These are phyloP conservation scores for Erodium maritimum DNA, from an alignment of 345 rosid genomes.

Conservation along the genomic window DNA sequence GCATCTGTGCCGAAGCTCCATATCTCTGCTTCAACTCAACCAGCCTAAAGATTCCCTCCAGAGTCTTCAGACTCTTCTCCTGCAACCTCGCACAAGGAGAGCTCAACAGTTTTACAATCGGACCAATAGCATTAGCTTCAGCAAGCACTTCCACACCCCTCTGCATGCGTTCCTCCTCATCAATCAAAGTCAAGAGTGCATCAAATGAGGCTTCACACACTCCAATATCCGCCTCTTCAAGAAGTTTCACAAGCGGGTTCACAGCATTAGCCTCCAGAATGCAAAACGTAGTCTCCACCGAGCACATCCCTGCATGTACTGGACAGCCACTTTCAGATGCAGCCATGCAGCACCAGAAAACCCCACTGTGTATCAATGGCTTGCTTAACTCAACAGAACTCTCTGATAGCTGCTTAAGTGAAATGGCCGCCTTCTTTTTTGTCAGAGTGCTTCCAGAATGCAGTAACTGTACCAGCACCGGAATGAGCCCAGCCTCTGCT, in stretches of 20 bases:
- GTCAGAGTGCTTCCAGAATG: slow-evolving; percentile 32
- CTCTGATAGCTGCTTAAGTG: slow-evolving; percentile 36
- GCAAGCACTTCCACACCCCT: slow-evolving; percentile 47
- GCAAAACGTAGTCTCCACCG: slow-evolving; percentile 53
- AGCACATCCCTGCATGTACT: slow-evolving; percentile 48
- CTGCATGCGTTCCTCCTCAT: slow-evolving; percentile 36
- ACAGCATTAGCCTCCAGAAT: slow-evolving; percentile 54
- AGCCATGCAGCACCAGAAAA: slow-evolving; percentile 37
- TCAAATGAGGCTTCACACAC: slow-evolving; percentile 47
- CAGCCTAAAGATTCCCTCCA: slow-evolving; percentile 50
- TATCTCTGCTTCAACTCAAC: slow-evolving; percentile 45
- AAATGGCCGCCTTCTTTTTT: slow-evolving; percentile 35
- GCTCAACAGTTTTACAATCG: slow-evolving; percentile 34
- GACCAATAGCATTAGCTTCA: slow-evolving; percentile 35
- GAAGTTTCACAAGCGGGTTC: slow-evolving; percentile 34
- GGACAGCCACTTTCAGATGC: slow-evolving; percentile 32
- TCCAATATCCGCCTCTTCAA: slow-evolving; percentile 33
- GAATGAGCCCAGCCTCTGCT: slow-evolving; percentile 43
- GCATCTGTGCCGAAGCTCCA: slow-evolving; percentile 47
- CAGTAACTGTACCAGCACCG: slow-evolving; percentile 36
- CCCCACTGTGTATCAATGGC: slow-evolving; percentile 19
- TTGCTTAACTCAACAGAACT: slow-evolving; percentile 31
- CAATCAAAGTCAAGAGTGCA: slow-evolving; percentile 48
- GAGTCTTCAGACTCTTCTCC: slow-evolving; percentile 40
- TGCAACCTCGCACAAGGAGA: slow-evolving; percentile 38